A percentile compares a stretch with the other conserved stretches of the same genome.
Evolutionary conservation across 306 rosid genomes (phyloP).

Genomic region (Vigna trinervia): DNA sequence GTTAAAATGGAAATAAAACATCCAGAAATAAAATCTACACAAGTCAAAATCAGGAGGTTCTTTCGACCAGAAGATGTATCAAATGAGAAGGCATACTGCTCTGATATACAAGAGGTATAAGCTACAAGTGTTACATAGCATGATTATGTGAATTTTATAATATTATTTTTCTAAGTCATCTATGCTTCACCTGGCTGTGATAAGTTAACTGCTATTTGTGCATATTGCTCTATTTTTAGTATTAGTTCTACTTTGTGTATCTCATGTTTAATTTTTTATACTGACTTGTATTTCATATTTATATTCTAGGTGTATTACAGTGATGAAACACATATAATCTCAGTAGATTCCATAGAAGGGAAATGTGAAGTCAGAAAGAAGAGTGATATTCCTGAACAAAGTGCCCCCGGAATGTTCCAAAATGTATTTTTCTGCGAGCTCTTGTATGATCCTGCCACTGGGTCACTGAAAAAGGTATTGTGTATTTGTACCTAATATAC

Average conservation of each 20-base stretch:
- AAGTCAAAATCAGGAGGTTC: conserved; percentile 82
- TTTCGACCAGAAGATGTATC: conserved; percentile 94
- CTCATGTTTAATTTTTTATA: neutral
- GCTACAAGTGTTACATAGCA: neutral
- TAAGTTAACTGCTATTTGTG: neutral
- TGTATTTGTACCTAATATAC: conserved; percentile 29
- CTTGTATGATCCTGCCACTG: conserved; percentile 57
- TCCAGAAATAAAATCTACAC: conserved; percentile 55
- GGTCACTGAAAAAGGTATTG: conserved; percentile 59
- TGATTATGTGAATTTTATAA: neutral
- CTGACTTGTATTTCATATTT: conserved; percentile 37
- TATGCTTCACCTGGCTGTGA: neutral
- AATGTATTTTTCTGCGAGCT: conserved; percentile 58
- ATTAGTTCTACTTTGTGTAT: conserved; percentile 30
- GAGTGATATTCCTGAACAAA: conserved; percentile 47
- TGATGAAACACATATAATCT: conserved; percentile 48
- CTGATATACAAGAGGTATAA: conserved; percentile 61
- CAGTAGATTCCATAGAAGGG: conserved; percentile 58
- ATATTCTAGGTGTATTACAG: conserved; percentile 58
- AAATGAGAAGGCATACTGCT: conserved; percentile 65
- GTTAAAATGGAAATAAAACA: conserved; percentile 57
- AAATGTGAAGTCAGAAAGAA: conserved; percentile 59
- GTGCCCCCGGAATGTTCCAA: conserved; percentile 48
- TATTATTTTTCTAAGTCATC: neutral
- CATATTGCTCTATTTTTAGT: neutral